Evolutionary conservation across 2,329 filamentous ascomycete species (phyloP).

Genomic region (Penicillium sp.): DNA sequence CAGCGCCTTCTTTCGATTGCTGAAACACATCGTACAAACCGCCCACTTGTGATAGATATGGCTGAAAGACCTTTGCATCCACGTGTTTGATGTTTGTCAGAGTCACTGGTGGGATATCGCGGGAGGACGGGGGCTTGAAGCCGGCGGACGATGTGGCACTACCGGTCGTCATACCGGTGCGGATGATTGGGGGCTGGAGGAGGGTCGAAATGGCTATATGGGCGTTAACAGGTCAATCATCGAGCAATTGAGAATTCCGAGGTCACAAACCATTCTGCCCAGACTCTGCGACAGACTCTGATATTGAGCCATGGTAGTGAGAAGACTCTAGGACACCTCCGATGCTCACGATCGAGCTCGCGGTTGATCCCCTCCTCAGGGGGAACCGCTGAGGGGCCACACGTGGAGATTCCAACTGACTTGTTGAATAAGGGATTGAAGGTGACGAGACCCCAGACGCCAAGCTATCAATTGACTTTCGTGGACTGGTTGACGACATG

Average conservation of each 20-base stretch:
- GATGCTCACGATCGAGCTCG: conserved; percentile 84
- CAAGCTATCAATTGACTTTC: conserved; percentile 67
- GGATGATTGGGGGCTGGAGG: conserved; percentile 84
- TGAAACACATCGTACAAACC: conserved; percentile 86
- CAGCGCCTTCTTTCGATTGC: conserved; percentile 74
- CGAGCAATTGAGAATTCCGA: background rate
- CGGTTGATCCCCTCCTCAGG: conserved; percentile 71
- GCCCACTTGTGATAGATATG: conserved; percentile 83
- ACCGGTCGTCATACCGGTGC: conserved; percentile 81
- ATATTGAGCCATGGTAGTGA: conserved; percentile 58
- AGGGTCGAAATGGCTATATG: conserved; percentile 80
- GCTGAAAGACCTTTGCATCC: conserved; percentile 74
- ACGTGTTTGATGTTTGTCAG: conserved; percentile 84
- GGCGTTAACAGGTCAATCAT: conserved; percentile 16
- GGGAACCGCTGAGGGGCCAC: conserved; percentile 37
- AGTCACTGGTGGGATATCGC: conserved; percentile 90
- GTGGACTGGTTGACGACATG: conserved; percentile 63
- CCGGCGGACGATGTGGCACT: conserved; percentile 66
- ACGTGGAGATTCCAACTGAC: conserved; percentile 40
- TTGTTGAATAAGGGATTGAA: conserved; percentile 46
- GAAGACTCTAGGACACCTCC: conserved; percentile 77
- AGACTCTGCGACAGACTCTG: conserved; percentile 74
- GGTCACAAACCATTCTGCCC: conserved; percentile 70
- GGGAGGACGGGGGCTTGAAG: conserved; percentile 78
- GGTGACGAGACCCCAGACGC: conserved; percentile 55